These are phyloP conservation scores for Gamsiella multidivaricata DNA, from an alignment of 192 early-diverging fungal species.

Conservation along the genomic window DNA sequence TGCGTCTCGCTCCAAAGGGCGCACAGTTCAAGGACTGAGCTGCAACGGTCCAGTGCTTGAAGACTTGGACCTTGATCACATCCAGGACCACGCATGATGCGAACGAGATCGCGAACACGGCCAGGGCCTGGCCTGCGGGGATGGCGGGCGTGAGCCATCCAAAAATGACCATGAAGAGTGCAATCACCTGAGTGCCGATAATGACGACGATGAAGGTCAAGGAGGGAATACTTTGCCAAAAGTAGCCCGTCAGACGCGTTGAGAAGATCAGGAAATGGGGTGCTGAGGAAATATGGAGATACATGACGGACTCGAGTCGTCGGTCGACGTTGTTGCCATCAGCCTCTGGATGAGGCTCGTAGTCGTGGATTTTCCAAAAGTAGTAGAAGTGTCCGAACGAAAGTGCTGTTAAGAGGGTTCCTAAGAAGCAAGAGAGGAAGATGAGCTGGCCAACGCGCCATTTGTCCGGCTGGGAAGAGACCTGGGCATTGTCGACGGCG, in stretches of 20 bases:
- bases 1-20: slow-evolving; percentile 33
- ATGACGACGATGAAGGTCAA: slow-evolving; percentile 69
- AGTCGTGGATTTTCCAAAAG: slow-evolving; percentile 54
- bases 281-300: slow-evolving; percentile 77
- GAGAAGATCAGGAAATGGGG: slow-evolving; percentile 86
- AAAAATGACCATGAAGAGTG: slow-evolving; percentile 65
- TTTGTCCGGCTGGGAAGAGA: slow-evolving; percentile 75
- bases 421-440: slow-evolving; percentile 72
- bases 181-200: slow-evolving; percentile 77
- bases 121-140: slow-evolving; percentile 60
- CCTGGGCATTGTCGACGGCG: slow-evolving; percentile 76
- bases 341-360: slow-evolving; percentile 36
- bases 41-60: slow-evolving; percentile 28
- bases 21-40: slow-evolving; percentile 30
- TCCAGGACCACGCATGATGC: slow-evolving; percentile 71
- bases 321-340: slow-evolving; percentile 22
- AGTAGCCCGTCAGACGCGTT: slow-evolving; percentile 70
- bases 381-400: slow-evolving; percentile 78
- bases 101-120: slow-evolving; percentile 66
- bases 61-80: slow-evolving; percentile 69
- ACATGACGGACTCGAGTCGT: slow-evolving; percentile 74
- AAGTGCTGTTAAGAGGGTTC: slow-evolving; percentile 63
- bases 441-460: slow-evolving; percentile 79
- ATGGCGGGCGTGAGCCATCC: slow-evolving; percentile 57
- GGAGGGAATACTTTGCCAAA: slow-evolving; percentile 70